Base-by-base conservation (phyloP, 2,329 filamentous ascomycete genomes). In the Xylaria sp. region DNA sequence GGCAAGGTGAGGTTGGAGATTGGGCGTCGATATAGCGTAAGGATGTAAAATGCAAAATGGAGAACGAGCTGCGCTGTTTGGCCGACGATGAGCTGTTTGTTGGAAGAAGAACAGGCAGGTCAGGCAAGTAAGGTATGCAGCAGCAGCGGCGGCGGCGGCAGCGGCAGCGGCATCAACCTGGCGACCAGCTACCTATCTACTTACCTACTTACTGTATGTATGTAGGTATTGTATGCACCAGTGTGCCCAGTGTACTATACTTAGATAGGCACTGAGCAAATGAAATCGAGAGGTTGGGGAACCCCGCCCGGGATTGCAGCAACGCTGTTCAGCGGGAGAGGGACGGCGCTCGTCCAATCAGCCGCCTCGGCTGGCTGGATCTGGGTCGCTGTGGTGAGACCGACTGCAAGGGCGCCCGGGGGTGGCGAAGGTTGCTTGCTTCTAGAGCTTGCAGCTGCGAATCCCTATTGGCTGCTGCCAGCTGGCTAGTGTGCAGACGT, bases 341-440 rank as follows among this genome's bases (percentile, higher is more conserved):
- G 49, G 62, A 64, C 60, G 61, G 51, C 53, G 45, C 25, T 58
- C 33, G 49, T 63, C 69, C 69, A 70, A 67, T 70, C 69, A 71
- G 54, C 56, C 29, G 7, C 42, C 42, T 50, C 57, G 47, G 54
- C 57, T 33, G 31, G 38, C 62, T 60, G 62, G 59, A 66, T 68
- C 57, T 62, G 65, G 67, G 60, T 57, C 69, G 39, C 60, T 63
- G 61, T 66, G 50, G 65, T 68, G 66, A 68, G 67, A 69, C 67
- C 51, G 33, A 57, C 65, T 69, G 67, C 67, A 69, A 67, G 67
- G 67, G 67, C 65, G 58, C 47, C 59, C 62, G 49, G 45, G 45
- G 63, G 51, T 44, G 65, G 49, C 55, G 7, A 56, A 33, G 60
- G 57, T 22, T 25, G 42, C 25, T 50, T 61, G 42, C 61, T 61